Evolutionary conservation across 2,329 filamentous ascomycete genomes (phyloP), one percentile per base, ranked within the genome.

Genomic region (Calonectria pauciramosa): DNA sequence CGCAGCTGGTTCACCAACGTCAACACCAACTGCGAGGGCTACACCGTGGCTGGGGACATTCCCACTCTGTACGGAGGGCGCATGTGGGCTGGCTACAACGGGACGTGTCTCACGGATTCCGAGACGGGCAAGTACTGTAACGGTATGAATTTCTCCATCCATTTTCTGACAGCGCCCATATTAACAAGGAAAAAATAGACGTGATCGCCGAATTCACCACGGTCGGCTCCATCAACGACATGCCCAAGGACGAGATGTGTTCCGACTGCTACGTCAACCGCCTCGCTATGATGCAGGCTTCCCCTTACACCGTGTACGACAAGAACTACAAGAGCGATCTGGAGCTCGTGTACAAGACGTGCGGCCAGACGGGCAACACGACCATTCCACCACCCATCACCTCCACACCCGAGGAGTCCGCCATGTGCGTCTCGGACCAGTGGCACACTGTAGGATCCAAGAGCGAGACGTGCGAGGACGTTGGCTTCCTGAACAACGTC

Each of bases 251-350:
- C 10, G 79, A 83, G 60, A 66, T 83, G 16, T 83, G 82, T 66
- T 76, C 68, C 10, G 56, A 63, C 54, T 83, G 81, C 72, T 79
- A 79, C 66, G 38, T 52, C 1, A 56, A 68, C 3, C 73, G 69
- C n/a, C 72, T 80, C 3, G 44, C 67, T 16, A 75, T 82, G 71
- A 82, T 82, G 80, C 80, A 83, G 67, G 52, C 70, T 9, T 75
- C 67, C 14, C 32, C 63, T 10, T 82, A 83, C 71, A 77, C 78
- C 0, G 16, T 75, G 59, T 81, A 82, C 56, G 68, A 80, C 23
- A 30, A 72, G 18, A 67, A 60, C 59, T 76, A 75, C 59, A 41
- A 75, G 47, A 38, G 36, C 36, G 36, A 38, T 10, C 36, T 41
- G 36, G 36, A 41, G 13, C 14, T 41, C 36, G 36, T 41, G 16